Evolutionary conservation across 129 eudicot species (phyloP), one percentile per base, ranked within the genome.

Genomic region (Logfia minima): DNA sequence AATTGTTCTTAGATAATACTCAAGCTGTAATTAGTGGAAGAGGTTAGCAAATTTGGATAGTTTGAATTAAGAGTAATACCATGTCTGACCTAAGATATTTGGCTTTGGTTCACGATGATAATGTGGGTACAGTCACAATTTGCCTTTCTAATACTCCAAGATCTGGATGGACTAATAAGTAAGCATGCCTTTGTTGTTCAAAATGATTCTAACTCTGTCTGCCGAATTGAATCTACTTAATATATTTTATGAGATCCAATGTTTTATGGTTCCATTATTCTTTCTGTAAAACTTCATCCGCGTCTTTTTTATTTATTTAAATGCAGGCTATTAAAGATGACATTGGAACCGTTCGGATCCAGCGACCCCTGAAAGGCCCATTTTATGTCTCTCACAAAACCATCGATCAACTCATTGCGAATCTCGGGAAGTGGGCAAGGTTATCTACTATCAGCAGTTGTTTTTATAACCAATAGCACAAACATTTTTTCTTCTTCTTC

Each of bases 361-460:
- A 95, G 56, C 84, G 93, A 71, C 97, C 99, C 17, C 90, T 83
- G 78, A 95, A 88, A 83, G 99, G 99, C 74, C 99, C 99, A 21
- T 91, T 95, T 85, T 95, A 95, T 79, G 92, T 95, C 53, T 84
- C 99, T 82, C 96, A 86, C 61, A 92, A 85, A 67, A 85, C 86
- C 76, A 88, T 95, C 53, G 99, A 95, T 81, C 96, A 95, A 83
- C 96, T 95, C 76, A 92, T 92, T 82, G 91, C 96, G 75, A 95
- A 92, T 85, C 96, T 95, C 66, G 96, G 96, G 76, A 95, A 82
- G 78, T 92, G 96, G 96, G 93, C 99, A 73, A 91, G 99, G 99
- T 95, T 81, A 64, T 56, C 37, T 69, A 31, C 52, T 64, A 29
- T 45, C 68, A 39, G 11, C 41, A 31, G 4, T 31, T 76, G 66